phyloP scores from a whole-genome alignment of 1,284 basidiomycete species.

The Stereum hirsutum region DNA sequence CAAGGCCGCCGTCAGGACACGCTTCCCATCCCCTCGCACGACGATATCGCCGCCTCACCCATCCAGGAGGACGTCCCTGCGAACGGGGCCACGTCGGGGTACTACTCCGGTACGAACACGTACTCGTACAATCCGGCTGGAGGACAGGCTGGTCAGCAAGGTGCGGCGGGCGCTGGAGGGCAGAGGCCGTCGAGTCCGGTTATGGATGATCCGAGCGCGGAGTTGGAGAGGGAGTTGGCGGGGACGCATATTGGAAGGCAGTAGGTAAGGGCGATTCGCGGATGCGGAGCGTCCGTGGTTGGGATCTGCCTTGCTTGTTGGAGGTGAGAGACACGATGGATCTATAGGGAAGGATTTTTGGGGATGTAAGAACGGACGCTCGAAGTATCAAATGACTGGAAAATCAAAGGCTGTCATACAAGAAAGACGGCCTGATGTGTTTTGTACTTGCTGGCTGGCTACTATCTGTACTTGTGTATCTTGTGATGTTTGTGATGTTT shows the following conservation, averaged over 20 bases:
- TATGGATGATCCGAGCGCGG: constrained; percentile 80
- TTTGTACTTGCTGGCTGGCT: too few relatives aligned
- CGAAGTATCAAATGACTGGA: too few relatives aligned
- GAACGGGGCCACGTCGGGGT: constrained; percentile 63
- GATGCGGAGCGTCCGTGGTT: background rate
- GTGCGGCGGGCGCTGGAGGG: too few relatives aligned
- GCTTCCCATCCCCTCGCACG: constrained; percentile 70
- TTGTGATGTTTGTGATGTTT: background rate
- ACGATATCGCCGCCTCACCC: constrained; percentile 73
- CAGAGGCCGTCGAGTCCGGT: constrained; percentile 48
- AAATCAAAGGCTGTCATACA: too few relatives aligned
- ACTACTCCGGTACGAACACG: constrained; percentile 17
- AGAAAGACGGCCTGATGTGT: too few relatives aligned
- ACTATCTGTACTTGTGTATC: background rate
- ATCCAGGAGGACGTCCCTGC: constrained; percentile 57
- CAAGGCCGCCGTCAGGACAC: constrained; percentile 69
- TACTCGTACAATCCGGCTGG: too few relatives aligned
- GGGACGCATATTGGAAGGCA: constrained; percentile 38
- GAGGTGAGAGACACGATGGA: background rate
- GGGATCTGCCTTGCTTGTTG: background rate
- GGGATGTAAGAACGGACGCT: background rate
- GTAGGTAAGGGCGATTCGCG: constrained; percentile 1
- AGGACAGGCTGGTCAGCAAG: too few relatives aligned
- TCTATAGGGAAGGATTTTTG: background rate
- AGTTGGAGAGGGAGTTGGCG: constrained; percentile 79